Percentiles rank a stretch among this genome's conserved stretches.
Conservation (phyloP, 2,329 filamentous ascomycete genomes). For the Beauveria sp. region DNA sequence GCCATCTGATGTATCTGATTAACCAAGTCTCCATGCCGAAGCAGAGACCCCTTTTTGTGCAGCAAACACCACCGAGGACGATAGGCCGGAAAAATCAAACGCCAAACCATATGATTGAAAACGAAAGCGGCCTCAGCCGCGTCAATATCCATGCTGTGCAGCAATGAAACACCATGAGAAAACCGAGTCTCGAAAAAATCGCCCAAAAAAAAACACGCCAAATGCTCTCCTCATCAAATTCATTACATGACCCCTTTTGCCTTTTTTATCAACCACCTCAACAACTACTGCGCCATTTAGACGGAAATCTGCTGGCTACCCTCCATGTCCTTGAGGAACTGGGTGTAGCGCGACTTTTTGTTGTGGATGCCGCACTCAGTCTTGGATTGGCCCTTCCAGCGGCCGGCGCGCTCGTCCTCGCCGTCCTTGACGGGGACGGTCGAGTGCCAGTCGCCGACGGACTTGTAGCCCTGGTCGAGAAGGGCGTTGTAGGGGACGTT, state of each 20-base stretch:
- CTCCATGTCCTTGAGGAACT: constrained; percentile 71
- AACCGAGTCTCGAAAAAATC: not conserved
- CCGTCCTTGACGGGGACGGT: constrained; percentile 82
- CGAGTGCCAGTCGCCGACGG: constrained; percentile 95
- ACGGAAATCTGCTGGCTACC: constrained; percentile 45
- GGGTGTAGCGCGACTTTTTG: constrained; percentile 86
- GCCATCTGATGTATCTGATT: not conserved
- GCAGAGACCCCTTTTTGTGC: not conserved
- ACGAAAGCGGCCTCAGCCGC: not conserved
- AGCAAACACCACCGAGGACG: not conserved
- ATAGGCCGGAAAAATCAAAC: not conserved
- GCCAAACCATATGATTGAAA: constrained; percentile 7
- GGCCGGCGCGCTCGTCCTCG: constrained; percentile 90
- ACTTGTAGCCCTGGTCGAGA: constrained; percentile 93
- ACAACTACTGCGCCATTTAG: not conserved
- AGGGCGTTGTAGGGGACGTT: constrained; percentile 90
- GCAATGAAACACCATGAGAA: not conserved
- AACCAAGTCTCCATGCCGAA: not conserved
- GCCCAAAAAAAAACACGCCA: not conserved
- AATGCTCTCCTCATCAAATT: constrained; percentile 5
- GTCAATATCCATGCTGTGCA: constrained; percentile 4
- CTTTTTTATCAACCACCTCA: not conserved
- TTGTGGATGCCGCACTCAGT: constrained; percentile 99
- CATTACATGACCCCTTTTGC: not conserved
- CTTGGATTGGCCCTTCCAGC: constrained; percentile 95